Base-by-base conservation (phyloP, 2,329 filamentous ascomycete genomes). In the Diaporthe ilicicola region DNA sequence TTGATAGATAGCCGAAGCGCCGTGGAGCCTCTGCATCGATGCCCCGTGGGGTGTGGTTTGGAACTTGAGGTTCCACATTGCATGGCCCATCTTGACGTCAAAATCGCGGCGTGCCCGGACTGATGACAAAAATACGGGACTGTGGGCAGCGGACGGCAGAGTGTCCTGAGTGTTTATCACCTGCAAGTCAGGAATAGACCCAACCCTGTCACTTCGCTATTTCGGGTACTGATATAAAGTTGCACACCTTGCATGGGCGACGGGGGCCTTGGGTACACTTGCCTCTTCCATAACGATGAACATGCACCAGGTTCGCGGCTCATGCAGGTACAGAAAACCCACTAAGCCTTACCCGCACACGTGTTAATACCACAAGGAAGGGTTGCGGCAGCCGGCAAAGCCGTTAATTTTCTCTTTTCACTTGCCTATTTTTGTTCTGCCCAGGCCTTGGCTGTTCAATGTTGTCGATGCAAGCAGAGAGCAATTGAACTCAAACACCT, bases 21-120 rank as follows among this genome's bases (percentile, higher is more conserved):
- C 19, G 56, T 62, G 56, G 39, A 62, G 44, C 29, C 6, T 46
- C n/a, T 46, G 27, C 56, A 48, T 48, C 42, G 56, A 46, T 62
- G 56, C 56, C 56, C 56, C 56, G 44, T 62, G 56, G 56, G 56
- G 44, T 62, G 56, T 39, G 56, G 56, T 62, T 46, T 62, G 56
- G 48, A 48, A 62, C 56, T 42, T 19, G 44, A 34, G 10, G 46
- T 39, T 62, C 56, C 56, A 62, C 56, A 62, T 62, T 62, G 22
- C 24, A 17, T 29, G 55, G 39, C 39, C 29, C 42, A 19, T 27
- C 29, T 39, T 62, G 56, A 62, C 56, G 39, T 62, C 27, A 62
- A 62, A 62, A 4, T 17, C 42, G 56, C 56, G 39, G 42, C 56
- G 56, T 62, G 56, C 56, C 39, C 56, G 56, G 56, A 9, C 10